These are phyloP conservation scores for Colletotrichum somersetense DNA, from an alignment of 2,329 filamentous ascomycete species.

Conservation along the genomic window DNA sequence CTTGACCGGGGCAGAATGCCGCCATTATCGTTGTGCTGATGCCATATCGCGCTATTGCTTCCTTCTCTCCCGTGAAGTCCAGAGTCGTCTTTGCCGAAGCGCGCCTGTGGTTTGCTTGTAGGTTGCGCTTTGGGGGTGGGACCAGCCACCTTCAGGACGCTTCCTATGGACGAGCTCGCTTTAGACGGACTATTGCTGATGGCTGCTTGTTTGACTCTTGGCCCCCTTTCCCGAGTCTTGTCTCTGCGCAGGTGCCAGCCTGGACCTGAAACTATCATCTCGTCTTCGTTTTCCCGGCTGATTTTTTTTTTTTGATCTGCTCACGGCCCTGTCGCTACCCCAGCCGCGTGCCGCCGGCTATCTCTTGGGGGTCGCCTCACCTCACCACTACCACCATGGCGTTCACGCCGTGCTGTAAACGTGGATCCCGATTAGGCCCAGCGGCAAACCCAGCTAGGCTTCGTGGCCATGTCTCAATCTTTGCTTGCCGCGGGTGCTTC, in stretches of 20 bases:
- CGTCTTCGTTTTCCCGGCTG: slow-evolving; percentile 16
- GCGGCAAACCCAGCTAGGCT: slow-evolving; percentile 17
- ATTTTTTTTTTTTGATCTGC: slow-evolving; percentile 27
- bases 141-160: slow-evolving; percentile 38
- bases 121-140: slow-evolving; percentile 34
- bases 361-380: slow-evolving; percentile 22
- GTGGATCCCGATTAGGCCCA: slow-evolving; percentile 37
- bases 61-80: slow-evolving; percentile 24
- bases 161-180: slow-evolving; percentile 32
- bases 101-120: slow-evolving; percentile 25
- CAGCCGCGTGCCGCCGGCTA: slow-evolving; percentile 31
- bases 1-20: slow-evolving; percentile 33
- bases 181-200: slow-evolving; percentile 31
- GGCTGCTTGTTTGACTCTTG: slow-evolving; percentile 26
- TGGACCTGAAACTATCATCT: slow-evolving; percentile 40
- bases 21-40: slow-evolving; percentile 37
- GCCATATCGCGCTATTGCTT: slow-evolving; percentile 38
- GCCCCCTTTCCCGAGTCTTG: slow-evolving; percentile 17
- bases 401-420: slow-evolving; percentile 36
- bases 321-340: slow-evolving; percentile 35
- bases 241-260: slow-evolving; percentile 36
- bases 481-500: slow-evolving; percentile 25
- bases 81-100: slow-evolving; percentile 34
- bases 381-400: slow-evolving; percentile 33
- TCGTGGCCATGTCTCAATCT: slow-evolving; percentile 39